These are phyloP conservation scores for Nissolia schottii DNA, from an alignment of 306 rosid genomes.

Conservation along the genomic window DNA sequence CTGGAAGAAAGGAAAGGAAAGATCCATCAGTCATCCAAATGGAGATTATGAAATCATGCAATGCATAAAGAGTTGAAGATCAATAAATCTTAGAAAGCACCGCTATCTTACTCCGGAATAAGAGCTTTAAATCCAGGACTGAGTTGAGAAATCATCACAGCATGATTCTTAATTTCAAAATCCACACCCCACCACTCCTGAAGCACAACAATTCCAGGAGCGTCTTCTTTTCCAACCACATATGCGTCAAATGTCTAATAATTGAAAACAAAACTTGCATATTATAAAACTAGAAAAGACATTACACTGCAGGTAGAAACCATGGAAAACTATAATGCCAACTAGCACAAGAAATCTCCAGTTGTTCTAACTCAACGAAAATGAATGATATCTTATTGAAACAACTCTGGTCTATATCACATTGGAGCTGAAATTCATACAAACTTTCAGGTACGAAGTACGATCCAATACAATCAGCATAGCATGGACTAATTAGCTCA, in stretches of 20 bases:
- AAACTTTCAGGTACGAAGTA: not conserved
- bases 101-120: slow-evolving; percentile 67
- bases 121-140: slow-evolving; percentile 81
- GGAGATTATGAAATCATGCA: not conserved
- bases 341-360: not conserved
- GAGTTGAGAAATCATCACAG: slow-evolving; percentile 72
- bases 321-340: not conserved
- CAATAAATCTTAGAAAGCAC: not conserved
- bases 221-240: slow-evolving; percentile 71
- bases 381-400: not conserved
- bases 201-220: slow-evolving; percentile 87
- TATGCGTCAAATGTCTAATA: slow-evolving; percentile 74
- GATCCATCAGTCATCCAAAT: not conserved
- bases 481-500: not conserved
- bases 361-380: not conserved
- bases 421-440: not conserved
- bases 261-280: not conserved
- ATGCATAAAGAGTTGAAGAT: not conserved
- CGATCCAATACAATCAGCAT: not conserved
- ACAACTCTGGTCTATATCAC: not conserved
- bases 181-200: slow-evolving; percentile 99
- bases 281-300: slow-evolving; percentile 5
- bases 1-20: slow-evolving; percentile 27
- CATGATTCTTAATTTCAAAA: slow-evolving; percentile 80
- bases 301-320: not conserved